These are phyloP conservation scores for Ophiostoma triangulosporum DNA, from an alignment of 2,329 filamentous ascomycete species.

Conservation along the genomic window DNA sequence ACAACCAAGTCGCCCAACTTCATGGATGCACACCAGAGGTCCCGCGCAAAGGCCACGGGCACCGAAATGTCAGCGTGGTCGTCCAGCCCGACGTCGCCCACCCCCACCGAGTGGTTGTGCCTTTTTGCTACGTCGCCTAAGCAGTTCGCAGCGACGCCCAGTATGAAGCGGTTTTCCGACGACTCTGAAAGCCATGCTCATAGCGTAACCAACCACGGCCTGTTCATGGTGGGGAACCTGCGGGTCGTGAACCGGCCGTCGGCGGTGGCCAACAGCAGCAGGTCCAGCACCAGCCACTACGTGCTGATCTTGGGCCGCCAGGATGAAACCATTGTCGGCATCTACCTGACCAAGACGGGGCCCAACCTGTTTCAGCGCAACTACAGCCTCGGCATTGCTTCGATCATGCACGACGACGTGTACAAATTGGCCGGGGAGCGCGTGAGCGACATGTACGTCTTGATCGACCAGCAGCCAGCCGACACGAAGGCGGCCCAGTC, in stretches of 20 bases:
- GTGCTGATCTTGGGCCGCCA: slow-evolving; percentile 8
- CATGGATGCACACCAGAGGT: too few relatives aligned
- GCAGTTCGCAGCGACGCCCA: slow-evolving; percentile 1
- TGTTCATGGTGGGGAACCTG: slow-evolving; percentile 6
- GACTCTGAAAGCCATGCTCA: slow-evolving; percentile 7
- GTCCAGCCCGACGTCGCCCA: too few relatives aligned
- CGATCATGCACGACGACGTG: background rate
- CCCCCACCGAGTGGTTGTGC: too few relatives aligned
- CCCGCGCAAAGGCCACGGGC: too few relatives aligned
- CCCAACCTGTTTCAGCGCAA: slow-evolving; percentile 11
- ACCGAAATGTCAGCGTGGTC: too few relatives aligned
- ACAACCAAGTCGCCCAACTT: too few relatives aligned
- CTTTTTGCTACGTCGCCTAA: slow-evolving; percentile 11
- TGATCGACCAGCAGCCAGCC: background rate
- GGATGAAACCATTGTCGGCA: background rate
- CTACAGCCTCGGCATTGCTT: background rate
- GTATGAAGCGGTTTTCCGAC: slow-evolving; percentile 4
- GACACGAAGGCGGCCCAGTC: background rate
- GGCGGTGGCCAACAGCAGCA: too few relatives aligned
- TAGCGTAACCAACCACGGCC: slow-evolving; percentile 7
- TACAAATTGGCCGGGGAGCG: background rate
- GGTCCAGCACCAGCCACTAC: background rate
- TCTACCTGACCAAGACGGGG: slow-evolving; percentile 8
- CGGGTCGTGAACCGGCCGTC: background rate
- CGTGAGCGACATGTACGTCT: slow-evolving; percentile 6